Base-by-base conservation (phyloP, 495 filamentous ascomycete species). In the Astrocystis sublimbata region DNA sequence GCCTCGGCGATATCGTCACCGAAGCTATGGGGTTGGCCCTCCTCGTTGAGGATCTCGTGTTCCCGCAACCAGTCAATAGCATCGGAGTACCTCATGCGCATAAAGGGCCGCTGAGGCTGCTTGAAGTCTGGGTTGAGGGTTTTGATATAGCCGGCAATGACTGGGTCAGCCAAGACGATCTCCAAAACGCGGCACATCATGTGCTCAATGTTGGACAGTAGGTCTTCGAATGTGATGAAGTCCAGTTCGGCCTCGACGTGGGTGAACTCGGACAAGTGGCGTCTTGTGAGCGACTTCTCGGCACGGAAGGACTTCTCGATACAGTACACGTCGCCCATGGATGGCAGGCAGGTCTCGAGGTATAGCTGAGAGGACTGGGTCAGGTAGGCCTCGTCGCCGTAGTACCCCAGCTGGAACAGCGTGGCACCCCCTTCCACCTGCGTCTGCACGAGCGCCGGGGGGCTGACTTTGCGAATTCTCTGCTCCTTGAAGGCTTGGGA, bases 1-100 rank as follows among this genome's bases (percentile, higher is more conserved):
- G 94, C 94, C 78, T 99, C 94, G 40, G 96, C 96, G 64, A 99
- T 99, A 71, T 99, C 94, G 74, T 98, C 96, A 63, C 94, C 96
- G 71, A 98, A 98, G 36, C 83, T 78, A 71, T 99, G 94, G 12
- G 89, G 85, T 65, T 96, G 80, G 65, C 89, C 92, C 58, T 98
- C 92, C 77, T 97, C 93, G 82, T 97, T 97, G 68, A 79, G 82
- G 64, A 98, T 96, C 3, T 80, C 79, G 19, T 80, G 79, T 62
- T 92, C 84, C 78, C 96, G 89, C 64, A 99, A 83, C 96, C 96
- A 99, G 36, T 90, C 81, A 70, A 99, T 98, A 36, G 94, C 96
- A 55, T 98, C 93, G 17, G 83, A 77, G 80, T 99, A 98, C 76
- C 86, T 88, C 96, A 99, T 98, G 68, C 94, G 90, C 76, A 86